phyloP scores from a whole-genome alignment of 1,139 yeast genomes.

The Scheffersomyces quercinus region DNA sequence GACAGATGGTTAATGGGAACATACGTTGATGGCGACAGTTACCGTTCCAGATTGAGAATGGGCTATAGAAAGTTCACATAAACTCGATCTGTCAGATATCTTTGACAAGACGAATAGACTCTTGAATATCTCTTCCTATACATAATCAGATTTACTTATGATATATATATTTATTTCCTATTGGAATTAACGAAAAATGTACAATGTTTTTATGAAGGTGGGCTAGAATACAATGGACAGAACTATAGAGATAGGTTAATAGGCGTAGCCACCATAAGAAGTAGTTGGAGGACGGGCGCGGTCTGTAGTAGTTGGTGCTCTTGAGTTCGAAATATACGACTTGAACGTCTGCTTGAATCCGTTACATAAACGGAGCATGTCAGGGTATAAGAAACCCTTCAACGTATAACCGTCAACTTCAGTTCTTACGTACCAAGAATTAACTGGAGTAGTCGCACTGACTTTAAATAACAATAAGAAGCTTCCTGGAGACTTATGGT shows the following conservation, averaged over 20 bases:
- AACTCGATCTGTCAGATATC: no score
- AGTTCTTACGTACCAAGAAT: constrained; percentile 88
- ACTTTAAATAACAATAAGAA: constrained; percentile 81
- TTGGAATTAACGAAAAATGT: not conserved
- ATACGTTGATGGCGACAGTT: constrained; percentile 73
- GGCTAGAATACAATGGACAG: constrained; percentile 4
- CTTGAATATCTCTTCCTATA: no score
- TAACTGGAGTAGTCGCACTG: constrained; percentile 68
- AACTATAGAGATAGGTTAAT: constrained; percentile 11
- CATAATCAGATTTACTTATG: no score
- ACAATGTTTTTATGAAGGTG: not conserved
- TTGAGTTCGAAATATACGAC: constrained; percentile 25
- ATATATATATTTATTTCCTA: no score
- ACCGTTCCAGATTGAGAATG: constrained; percentile 59
- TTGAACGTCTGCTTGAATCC: constrained; percentile 77
- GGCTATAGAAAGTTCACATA: constrained; percentile 4
- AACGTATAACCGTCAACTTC: constrained; percentile 84
- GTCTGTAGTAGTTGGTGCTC: constrained; percentile 11
- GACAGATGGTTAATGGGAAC: constrained; percentile 78
- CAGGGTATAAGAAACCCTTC: constrained; percentile 79
- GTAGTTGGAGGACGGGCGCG: constrained; percentile 11
- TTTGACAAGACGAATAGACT: no score
- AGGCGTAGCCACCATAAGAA: constrained; percentile 32
- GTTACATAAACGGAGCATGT: constrained; percentile 83
- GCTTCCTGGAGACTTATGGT: constrained; percentile 91